Conservation (phyloP, 305 asterid species). For the Fraxinus sp. region DNA sequence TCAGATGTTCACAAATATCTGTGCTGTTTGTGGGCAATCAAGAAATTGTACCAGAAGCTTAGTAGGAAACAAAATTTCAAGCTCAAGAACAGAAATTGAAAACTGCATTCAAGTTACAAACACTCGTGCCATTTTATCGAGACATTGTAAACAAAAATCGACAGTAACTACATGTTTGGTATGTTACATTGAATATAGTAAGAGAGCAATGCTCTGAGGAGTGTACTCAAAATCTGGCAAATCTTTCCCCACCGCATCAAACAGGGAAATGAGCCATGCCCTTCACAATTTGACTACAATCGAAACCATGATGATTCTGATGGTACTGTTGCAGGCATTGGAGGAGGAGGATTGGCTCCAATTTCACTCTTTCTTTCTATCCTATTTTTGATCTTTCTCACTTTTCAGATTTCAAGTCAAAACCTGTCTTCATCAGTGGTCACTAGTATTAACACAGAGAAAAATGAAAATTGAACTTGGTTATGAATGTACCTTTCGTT, state of each 20-base stretch:
- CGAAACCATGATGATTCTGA: constrained; percentile 35
- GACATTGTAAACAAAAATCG: background rate
- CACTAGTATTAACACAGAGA: background rate
- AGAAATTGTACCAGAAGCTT: background rate
- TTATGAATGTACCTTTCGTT: background rate
- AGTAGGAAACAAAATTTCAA: background rate
- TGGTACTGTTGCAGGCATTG: background rate
- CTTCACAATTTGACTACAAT: constrained; percentile 72
- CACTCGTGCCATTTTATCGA: background rate
- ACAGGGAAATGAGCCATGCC: constrained; percentile 85
- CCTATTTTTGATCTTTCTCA: background rate
- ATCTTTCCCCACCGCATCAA: constrained; percentile 44
- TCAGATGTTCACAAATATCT: background rate
- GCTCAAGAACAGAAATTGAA: background rate
- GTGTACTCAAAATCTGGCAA: background rate
- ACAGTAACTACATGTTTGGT: background rate
- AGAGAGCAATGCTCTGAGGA: constrained; percentile 26
- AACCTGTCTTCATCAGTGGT: background rate
- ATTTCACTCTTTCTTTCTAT: background rate
- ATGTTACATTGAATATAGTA: constrained; percentile 26
- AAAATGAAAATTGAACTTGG: background rate
- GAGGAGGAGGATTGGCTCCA: background rate
- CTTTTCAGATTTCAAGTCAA: background rate
- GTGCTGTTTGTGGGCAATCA: background rate
- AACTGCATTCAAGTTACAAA: background rate